A percentile compares a stretch with the other conserved stretches of the same genome.
Conservation (phyloP, 108 stramenopile genomes). For the Fistulifera pelliculosa region DNA sequence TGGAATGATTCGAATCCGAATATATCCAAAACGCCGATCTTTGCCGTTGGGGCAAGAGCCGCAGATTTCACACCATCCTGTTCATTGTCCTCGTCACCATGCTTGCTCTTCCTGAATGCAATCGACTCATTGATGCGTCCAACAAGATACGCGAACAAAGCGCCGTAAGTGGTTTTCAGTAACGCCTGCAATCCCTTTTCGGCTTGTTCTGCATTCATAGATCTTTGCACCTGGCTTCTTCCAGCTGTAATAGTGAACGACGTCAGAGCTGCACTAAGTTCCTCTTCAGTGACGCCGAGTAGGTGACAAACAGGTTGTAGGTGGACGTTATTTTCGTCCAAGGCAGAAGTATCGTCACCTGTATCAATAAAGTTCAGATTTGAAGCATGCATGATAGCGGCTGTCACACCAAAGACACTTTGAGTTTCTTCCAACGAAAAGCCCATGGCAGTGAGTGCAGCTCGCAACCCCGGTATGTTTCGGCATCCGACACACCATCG, state of each 20-base stretch:
- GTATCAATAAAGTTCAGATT: slow-evolving; percentile 64
- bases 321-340: slow-evolving; percentile 56
- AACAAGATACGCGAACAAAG: slow-evolving; percentile 77
- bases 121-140: slow-evolving; percentile 79
- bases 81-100: slow-evolving; percentile 1
- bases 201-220: slow-evolving; percentile 65
- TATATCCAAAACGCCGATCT: slow-evolving; percentile 94
- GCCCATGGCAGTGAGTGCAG: slow-evolving; percentile 42
- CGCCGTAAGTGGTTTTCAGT: slow-evolving; percentile 88
- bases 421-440: slow-evolving; percentile 49
- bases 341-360: slow-evolving; percentile 29
- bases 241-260: slow-evolving; percentile 69
- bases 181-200: slow-evolving; percentile 86
- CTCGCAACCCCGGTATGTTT: slow-evolving; percentile 54
- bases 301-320: slow-evolving; percentile 53
- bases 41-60: slow-evolving; percentile 19
- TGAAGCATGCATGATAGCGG: slow-evolving; percentile 80
- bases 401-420: slow-evolving; percentile 50
- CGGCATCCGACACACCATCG: slow-evolving; percentile 75
- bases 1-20: slow-evolving; percentile 96
- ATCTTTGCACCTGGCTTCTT: slow-evolving; percentile 46
- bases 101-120: slow-evolving; percentile 18
- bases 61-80: neutral
- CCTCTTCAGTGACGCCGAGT: slow-evolving; percentile 62
- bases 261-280: slow-evolving; percentile 62